A percentile compares a stretch with the other conserved stretches of the same genome.
Conservation (phyloP, 2,329 filamentous ascomycete genomes). For the Penicillium capsulatum region DNA sequence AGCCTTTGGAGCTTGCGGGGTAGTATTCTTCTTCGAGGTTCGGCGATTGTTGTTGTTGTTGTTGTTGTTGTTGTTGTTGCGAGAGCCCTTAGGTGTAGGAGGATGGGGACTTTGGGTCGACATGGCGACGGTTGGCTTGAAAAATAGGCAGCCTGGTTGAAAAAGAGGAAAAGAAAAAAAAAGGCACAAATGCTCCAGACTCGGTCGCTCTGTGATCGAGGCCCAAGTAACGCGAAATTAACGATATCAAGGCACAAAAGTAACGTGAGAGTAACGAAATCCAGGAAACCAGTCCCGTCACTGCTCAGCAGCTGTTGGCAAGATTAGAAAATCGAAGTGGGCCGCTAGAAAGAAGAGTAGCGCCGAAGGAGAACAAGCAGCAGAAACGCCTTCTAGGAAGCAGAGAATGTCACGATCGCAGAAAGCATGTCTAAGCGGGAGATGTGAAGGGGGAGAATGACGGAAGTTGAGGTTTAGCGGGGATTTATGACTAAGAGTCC, state of each 20-base stretch:
- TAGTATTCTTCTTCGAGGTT: slow-evolving; percentile 35
- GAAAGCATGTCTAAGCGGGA: slow-evolving; percentile 12
- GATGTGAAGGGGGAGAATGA: slow-evolving; percentile 9
- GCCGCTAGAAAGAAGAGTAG: slow-evolving; percentile 13
- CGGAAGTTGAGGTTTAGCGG: slow-evolving; percentile 10
- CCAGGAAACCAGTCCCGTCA: slow-evolving; percentile 22
- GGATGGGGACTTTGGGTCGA: slow-evolving; percentile 40
- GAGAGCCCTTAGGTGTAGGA: slow-evolving; percentile 38
- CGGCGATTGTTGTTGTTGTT: slow-evolving; percentile 24
- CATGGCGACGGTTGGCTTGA: slow-evolving; percentile 47
- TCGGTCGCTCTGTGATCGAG: too few species aligned
- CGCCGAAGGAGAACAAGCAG: slow-evolving; percentile 9
- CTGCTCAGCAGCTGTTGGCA: slow-evolving; percentile 34
- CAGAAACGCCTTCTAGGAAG: slow-evolving; percentile 8
- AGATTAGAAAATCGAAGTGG: slow-evolving; percentile 25
- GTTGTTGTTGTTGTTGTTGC: slow-evolving; percentile 24
- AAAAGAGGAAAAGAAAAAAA: slow-evolving; percentile 23
- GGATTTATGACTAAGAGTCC: slow-evolving; percentile 22
- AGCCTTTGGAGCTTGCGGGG: slow-evolving; percentile 30
- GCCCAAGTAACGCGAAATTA: too few species aligned
- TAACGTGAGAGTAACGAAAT: slow-evolving; percentile 23
- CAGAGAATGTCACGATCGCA: slow-evolving; percentile 8
- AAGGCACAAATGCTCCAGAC: slow-evolving; percentile 15
- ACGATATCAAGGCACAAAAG: too few species aligned
- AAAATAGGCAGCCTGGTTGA: slow-evolving; percentile 48